A percentile compares a stretch with the other conserved stretches of the same genome.
Evolutionary conservation across 2,329 filamentous ascomycete genomes (phyloP).

Genomic region (Aphanocladium album): DNA sequence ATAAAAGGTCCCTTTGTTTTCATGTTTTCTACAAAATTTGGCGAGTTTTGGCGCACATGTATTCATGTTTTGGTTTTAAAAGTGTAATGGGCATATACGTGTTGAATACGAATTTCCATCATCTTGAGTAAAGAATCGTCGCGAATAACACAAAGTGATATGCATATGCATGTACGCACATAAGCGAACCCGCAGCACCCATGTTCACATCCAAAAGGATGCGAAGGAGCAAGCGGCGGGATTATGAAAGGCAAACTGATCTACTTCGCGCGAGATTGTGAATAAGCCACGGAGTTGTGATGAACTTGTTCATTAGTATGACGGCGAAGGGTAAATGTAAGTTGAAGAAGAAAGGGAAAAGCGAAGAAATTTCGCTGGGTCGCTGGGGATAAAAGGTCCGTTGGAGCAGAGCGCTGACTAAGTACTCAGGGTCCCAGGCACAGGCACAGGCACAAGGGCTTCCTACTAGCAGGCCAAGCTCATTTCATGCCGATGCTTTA

Average conservation of each 20-base stretch:
- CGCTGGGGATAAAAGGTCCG: neutral
- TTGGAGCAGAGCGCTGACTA: slow-evolving; percentile 5
- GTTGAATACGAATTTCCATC: slow-evolving; percentile 10
- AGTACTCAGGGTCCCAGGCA: too few species aligned
- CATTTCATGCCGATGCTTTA: too few species aligned
- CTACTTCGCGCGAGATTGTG: slow-evolving; percentile 49
- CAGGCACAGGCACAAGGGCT: too few species aligned
- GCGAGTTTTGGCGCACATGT: slow-evolving; percentile 11
- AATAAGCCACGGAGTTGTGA: slow-evolving; percentile 36
- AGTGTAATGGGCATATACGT: slow-evolving; percentile 8
- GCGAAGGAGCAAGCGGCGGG: slow-evolving; percentile 43
- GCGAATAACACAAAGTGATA: neutral
- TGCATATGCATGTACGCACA: slow-evolving; percentile 48
- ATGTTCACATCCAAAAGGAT: slow-evolving; percentile 18
- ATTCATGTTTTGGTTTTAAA: slow-evolving; percentile 3
- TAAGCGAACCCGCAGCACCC: slow-evolving; percentile 57
- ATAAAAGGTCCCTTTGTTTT: slow-evolving; percentile 8
- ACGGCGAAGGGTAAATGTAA: slow-evolving; percentile 43
- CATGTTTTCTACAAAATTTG: slow-evolving; percentile 10
- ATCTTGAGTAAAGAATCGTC: neutral
- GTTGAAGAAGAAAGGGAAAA: slow-evolving; percentile 37
- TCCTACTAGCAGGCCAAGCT: too few species aligned
- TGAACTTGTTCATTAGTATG: slow-evolving; percentile 29
- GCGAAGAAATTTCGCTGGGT: slow-evolving; percentile 18
- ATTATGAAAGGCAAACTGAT: slow-evolving; percentile 56